Evolutionary conservation across 306 rosid species (phyloP).

Genomic region (Sicyos edulis): DNA sequence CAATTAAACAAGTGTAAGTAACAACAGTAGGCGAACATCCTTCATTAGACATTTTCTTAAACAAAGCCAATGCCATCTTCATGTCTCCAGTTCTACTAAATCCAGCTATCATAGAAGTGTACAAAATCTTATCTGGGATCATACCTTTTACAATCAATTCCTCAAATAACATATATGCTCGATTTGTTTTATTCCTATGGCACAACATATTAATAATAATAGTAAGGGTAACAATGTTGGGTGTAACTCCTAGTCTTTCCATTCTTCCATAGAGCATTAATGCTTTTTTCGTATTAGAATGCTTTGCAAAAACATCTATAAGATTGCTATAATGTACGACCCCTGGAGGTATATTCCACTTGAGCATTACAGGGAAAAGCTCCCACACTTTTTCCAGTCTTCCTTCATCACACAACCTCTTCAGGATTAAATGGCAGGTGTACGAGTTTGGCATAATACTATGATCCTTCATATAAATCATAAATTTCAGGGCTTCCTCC

Average conservation of each 20-base stretch:
- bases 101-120: conserved; percentile 48
- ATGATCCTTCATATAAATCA: conserved; percentile 35
- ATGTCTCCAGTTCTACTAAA: conserved; percentile 38
- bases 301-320: conserved; percentile 50
- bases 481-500: conserved; percentile 40
- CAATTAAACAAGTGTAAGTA: conserved; percentile 53
- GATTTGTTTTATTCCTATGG: conserved; percentile 26
- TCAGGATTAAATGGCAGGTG: conserved; percentile 45
- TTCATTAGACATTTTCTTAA: conserved; percentile 37
- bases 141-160: conserved; percentile 37
- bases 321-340: conserved; percentile 45
- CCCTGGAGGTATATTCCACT: conserved; percentile 46
- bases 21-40: conserved; percentile 39
- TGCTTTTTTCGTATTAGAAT: conserved; percentile 33
- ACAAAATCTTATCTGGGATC: conserved; percentile 42
- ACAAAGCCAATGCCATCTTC: conserved; percentile 41
- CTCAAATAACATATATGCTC: conserved; percentile 34
- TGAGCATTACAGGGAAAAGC: conserved; percentile 56
- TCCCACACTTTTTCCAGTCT: conserved; percentile 42
- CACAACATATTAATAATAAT: conserved; percentile 38
- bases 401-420: conserved; percentile 41
- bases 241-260: conserved; percentile 38
- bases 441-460: conserved; percentile 42
- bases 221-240: conserved; percentile 38
- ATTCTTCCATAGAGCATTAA: conserved; percentile 38